Evolutionary conservation across 2,329 filamentous ascomycete species (phyloP).

Genomic region (Beauveria sp.): DNA sequence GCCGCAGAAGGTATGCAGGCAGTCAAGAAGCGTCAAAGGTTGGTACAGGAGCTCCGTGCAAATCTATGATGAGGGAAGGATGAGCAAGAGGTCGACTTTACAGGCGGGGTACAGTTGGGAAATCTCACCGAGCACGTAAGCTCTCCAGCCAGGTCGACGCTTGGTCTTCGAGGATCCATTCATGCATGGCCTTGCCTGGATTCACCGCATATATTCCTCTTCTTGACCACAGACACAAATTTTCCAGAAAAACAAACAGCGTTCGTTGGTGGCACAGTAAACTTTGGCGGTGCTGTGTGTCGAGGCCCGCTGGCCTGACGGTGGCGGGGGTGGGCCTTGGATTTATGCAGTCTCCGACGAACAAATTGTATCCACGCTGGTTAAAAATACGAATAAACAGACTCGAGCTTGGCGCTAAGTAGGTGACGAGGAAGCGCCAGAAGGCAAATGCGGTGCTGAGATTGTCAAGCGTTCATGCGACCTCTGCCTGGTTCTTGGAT

Average conservation of each 20-base stretch:
- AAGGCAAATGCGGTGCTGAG: not conserved
- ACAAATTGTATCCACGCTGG: slow-evolving; percentile 2
- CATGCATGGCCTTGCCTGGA: slow-evolving; percentile 24
- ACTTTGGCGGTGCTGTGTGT: not conserved
- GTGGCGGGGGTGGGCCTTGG: slow-evolving; percentile 2
- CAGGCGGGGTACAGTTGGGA: slow-evolving; percentile 10
- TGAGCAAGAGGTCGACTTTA: not conserved
- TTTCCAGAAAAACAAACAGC: not conserved
- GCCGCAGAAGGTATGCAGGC: slow-evolving; percentile 92
- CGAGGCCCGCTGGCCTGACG: not conserved
- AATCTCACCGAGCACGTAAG: slow-evolving; percentile 82
- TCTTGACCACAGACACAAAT: not conserved
- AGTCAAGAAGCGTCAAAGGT: slow-evolving; percentile 84
- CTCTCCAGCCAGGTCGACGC: slow-evolving; percentile 80
- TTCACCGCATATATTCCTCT: not conserved
- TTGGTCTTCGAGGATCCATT: slow-evolving; percentile 45
- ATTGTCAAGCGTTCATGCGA: not conserved
- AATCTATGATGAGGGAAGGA: slow-evolving; percentile 53
- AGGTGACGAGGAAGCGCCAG: not conserved
- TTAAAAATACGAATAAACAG: not conserved
- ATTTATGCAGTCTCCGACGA: not conserved
- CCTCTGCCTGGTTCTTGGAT: not conserved
- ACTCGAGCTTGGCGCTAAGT: not conserved
- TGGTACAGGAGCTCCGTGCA: slow-evolving; percentile 93
- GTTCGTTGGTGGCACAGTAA: not conserved